These are phyloP conservation scores for Potentilla sterilis DNA, from an alignment of 306 rosid genomes.

Conservation along the genomic window DNA sequence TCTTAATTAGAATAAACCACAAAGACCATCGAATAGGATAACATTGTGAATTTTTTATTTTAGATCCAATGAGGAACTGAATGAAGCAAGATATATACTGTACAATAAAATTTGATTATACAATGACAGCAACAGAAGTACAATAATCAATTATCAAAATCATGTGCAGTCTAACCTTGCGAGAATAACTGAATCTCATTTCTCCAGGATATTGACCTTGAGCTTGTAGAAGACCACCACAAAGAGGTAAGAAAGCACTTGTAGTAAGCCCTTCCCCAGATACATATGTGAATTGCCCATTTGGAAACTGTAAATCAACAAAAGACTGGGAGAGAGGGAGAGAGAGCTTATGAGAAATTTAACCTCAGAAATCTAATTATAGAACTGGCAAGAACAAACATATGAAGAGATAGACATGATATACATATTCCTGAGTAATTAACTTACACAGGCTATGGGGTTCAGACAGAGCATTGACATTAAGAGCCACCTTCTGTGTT, in stretches of 20 bases:
- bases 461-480: conserved; percentile 96
- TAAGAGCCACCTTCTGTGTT: conserved; percentile 94
- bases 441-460: conserved; percentile 93
- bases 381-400: not conserved
- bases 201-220: conserved; percentile 99
- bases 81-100: not conserved
- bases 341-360: conserved; percentile 11
- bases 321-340: conserved; percentile 59
- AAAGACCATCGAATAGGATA: conserved; percentile 2
- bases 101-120: not conserved
- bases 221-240: conserved; percentile 97
- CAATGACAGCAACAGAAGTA: not conserved
- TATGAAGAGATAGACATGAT: not conserved
- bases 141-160: not conserved
- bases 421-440: conserved; percentile 21
- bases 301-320: conserved; percentile 96
- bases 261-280: conserved; percentile 93
- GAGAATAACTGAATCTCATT: conserved; percentile 94
- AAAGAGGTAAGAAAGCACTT: conserved; percentile 78
- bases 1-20: conserved; percentile 24
- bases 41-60: not conserved
- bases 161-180: conserved; percentile 64
- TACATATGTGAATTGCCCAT: conserved; percentile 89
- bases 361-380: conserved; percentile 15
- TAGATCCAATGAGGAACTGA: not conserved